These are phyloP conservation scores for Clitopilus hobsonii DNA, from an alignment of 768 basidiomycete species.

Conservation along the genomic window DNA sequence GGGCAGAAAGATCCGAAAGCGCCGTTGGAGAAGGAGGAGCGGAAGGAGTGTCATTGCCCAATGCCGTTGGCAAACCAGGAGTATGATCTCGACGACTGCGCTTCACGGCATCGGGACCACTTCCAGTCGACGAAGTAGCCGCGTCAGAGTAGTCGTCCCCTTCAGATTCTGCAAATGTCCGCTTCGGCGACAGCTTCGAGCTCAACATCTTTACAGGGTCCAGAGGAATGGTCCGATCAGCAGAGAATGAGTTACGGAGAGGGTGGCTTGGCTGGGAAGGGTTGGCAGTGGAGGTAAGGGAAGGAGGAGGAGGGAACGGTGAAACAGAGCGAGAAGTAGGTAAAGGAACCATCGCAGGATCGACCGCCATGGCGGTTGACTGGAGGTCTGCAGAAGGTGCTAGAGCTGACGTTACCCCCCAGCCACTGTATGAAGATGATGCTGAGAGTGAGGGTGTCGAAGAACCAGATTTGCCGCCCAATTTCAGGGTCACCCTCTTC, in stretches of 20 bases:
- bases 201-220: not conserved
- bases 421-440: no score
- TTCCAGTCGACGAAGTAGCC: conserved; percentile 4
- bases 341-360: conserved; percentile 25
- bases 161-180: conserved; percentile 30
- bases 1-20: conserved; percentile 12
- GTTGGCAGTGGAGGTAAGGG: not conserved
- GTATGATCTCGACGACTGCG: not conserved
- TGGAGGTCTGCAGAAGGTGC: not conserved
- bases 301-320: conserved; percentile 6
- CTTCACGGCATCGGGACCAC: conserved; percentile 8
- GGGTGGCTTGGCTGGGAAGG: conserved; percentile 13
- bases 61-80: not conserved
- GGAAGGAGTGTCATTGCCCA: not conserved
- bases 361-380: conserved; percentile 2
- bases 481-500: conserved; percentile 26
- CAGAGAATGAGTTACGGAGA: conserved; percentile 12
- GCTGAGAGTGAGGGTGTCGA: conserved; percentile 5
- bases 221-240: conserved; percentile 4
- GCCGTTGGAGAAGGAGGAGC: conserved; percentile 4
- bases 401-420: no score
- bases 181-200: conserved; percentile 34
- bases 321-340: conserved; percentile 34
- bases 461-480: conserved; percentile 12
- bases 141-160: conserved; percentile 16